phyloP scores from a whole-genome alignment of 2,329 filamentous ascomycete genomes.

The Ciborinia camelliae region DNA sequence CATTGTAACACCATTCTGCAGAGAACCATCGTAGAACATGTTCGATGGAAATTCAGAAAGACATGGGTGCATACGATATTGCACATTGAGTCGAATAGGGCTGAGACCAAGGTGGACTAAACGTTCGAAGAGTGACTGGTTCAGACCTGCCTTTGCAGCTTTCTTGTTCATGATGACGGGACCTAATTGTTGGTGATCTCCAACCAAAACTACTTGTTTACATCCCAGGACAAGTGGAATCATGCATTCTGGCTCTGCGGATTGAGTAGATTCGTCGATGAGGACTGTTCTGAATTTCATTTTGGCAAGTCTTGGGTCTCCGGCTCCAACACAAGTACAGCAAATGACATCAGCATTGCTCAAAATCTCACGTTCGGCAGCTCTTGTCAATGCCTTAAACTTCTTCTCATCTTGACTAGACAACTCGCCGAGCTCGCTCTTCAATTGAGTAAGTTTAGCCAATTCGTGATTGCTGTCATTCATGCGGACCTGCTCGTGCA shows the following conservation, averaged over 20 bases:
- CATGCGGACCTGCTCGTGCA: constrained; percentile 96
- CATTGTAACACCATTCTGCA: constrained; percentile 94
- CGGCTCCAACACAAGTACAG: constrained; percentile 96
- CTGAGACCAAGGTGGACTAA: constrained; percentile 86
- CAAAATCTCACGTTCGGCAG: constrained; percentile 91
- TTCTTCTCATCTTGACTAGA: constrained; percentile 98
- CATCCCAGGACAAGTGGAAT: constrained; percentile 95
- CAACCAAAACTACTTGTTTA: constrained; percentile 98
- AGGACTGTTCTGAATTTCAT: constrained; percentile 98
- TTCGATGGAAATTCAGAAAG: constrained; percentile 97
- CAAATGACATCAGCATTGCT: constrained; percentile 96
- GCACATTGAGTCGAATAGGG: constrained; percentile 90
- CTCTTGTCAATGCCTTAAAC: constrained; percentile 90
- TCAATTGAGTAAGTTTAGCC: constrained; percentile 87
- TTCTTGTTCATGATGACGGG: constrained; percentile 99
- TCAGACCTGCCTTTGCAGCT: constrained; percentile 92
- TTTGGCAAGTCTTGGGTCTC: constrained; percentile 90
- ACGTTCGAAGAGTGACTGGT: constrained; percentile 97
- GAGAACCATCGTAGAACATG: constrained; percentile 98
- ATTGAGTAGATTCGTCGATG: constrained; percentile 97
- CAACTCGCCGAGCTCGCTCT: constrained; percentile 85
- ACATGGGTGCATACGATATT: constrained; percentile 99
- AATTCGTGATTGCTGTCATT: constrained; percentile 95
- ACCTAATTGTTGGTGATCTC: constrained; percentile 95
- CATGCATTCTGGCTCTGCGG: constrained; percentile 97